A percentile compares a stretch with the other conserved stretches of the same genome.
phyloP scores from a whole-genome alignment of 2,329 filamentous ascomycete species.

The Claviceps quebecensis region DNA sequence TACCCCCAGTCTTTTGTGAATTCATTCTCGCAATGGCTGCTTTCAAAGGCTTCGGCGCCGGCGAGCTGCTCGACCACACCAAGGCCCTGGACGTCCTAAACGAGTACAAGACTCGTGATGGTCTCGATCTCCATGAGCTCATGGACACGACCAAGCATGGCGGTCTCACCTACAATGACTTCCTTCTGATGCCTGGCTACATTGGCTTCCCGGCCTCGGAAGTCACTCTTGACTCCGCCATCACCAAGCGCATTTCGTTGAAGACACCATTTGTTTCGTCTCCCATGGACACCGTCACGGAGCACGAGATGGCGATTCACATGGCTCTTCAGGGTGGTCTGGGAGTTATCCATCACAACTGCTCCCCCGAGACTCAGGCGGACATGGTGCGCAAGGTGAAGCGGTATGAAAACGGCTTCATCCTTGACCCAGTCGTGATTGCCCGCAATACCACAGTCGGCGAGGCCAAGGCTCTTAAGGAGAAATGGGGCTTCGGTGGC shows the following conservation, averaged over 20 bases:
- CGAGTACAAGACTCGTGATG: constrained; percentile 70
- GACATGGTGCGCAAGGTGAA: constrained; percentile 99
- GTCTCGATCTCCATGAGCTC: constrained; percentile 72
- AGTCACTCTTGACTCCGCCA: constrained; percentile 74
- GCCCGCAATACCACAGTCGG: constrained; percentile 75
- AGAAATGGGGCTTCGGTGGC: constrained; percentile 96
- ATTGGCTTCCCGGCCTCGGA: constrained; percentile 93
- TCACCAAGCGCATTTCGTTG: constrained; percentile 89
- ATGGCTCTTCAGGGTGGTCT: constrained; percentile 80
- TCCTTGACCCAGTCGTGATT: constrained; percentile 88
- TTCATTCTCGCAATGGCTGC: constrained; percentile 44
- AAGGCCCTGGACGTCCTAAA: constrained; percentile 69
- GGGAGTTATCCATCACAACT: constrained; percentile 98
- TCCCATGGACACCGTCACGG: constrained; percentile 98
- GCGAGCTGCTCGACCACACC: constrained; percentile 55
- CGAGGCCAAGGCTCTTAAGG: constrained; percentile 83
- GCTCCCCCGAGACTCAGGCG: constrained; percentile 90
- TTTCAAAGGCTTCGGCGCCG: constrained; percentile 33
- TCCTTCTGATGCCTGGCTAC: constrained; percentile 90
- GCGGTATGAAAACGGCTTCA: constrained; percentile 98
- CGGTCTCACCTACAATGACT: constrained; percentile 97
- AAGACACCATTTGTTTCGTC: constrained; percentile 97
- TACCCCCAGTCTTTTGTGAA: constrained; percentile 12
- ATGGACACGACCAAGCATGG: constrained; percentile 86
- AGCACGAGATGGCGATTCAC: constrained; percentile 98